phyloP scores from a whole-genome alignment of 1,284 basidiomycete species.

The Apiotrichum akiyoshidainum region DNA sequence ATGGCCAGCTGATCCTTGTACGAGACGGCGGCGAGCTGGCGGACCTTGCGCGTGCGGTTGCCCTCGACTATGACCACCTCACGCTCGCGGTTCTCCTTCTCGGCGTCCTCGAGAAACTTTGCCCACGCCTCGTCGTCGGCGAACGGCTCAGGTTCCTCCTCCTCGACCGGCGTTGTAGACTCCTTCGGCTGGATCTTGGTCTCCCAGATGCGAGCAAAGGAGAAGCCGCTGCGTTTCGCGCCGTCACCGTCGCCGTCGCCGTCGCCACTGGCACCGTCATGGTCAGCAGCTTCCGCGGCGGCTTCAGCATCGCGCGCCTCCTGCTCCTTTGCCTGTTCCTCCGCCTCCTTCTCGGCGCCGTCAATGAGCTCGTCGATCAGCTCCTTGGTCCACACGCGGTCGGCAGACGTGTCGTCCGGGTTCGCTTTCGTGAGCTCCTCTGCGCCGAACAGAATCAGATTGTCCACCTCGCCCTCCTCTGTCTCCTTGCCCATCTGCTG shows the following conservation, averaged over 20 bases:
- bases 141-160: constrained; percentile 54
- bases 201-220: constrained; percentile 84
- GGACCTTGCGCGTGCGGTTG: not conserved
- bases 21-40: not conserved
- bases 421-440: constrained; percentile 70
- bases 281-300: constrained; percentile 49
- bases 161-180: constrained; percentile 60
- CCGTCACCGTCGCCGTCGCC: constrained; percentile 15
- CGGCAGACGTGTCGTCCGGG: constrained; percentile 32
- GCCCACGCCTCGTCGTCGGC: constrained; percentile 66
- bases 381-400: constrained; percentile 62
- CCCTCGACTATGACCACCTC: not conserved
- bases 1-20: not conserved
- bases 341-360: constrained; percentile 71
- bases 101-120: constrained; percentile 28
- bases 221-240: constrained; percentile 58
- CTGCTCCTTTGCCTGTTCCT: constrained; percentile 52
- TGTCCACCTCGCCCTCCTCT: constrained; percentile 67
- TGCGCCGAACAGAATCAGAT: constrained; percentile 77
- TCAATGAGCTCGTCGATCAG: constrained; percentile 79
- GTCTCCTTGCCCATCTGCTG: constrained; percentile 85
- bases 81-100: not conserved
- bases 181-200: constrained; percentile 20
- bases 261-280: constrained; percentile 13
- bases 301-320: not conserved